A percentile compares a stretch with the other conserved stretches of the same genome.
These are phyloP conservation scores for Hippophae tibetana DNA, from an alignment of 306 rosid genomes.

Conservation along the genomic window DNA sequence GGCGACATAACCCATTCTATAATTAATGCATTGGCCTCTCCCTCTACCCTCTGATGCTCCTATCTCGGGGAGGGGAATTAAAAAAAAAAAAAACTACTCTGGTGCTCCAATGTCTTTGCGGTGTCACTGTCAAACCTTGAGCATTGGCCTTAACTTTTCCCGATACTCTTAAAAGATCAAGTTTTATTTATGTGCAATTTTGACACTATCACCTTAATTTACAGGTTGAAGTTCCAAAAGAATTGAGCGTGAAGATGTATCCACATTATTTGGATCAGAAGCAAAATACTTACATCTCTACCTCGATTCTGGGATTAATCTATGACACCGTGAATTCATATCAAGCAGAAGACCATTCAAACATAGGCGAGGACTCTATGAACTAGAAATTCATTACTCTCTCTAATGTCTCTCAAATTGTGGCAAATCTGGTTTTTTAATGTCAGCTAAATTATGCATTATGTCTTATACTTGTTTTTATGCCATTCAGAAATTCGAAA, in stretches of 20 bases:
- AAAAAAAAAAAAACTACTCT: too few species aligned
- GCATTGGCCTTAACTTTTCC: not conserved
- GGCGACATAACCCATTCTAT: too few species aligned
- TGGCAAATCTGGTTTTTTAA: too few species aligned
- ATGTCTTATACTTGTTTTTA: not conserved
- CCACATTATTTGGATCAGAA: slow-evolving; percentile 63
- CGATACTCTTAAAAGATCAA: not conserved
- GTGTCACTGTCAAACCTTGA: not conserved
- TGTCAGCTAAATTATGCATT: too few species aligned
- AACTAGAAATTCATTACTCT: not conserved
- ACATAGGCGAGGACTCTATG: slow-evolving; percentile 25
- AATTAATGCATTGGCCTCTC: too few species aligned
- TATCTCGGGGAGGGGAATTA: too few species aligned
- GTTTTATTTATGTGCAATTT: not conserved
- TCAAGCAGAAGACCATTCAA: slow-evolving; percentile 23
- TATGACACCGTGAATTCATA: slow-evolving; percentile 38
- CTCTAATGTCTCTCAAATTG: not conserved
- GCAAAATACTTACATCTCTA: slow-evolving; percentile 33
- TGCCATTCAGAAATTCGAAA: slow-evolving; percentile 34
- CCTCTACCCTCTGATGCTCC: not conserved
- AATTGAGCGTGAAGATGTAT: slow-evolving; percentile 27
- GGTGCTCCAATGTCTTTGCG: not conserved
- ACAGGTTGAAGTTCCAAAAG: slow-evolving; percentile 47
- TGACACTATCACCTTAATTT: not conserved
- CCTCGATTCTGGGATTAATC: slow-evolving; percentile 56